Evolutionary conservation across 805 yeast species (phyloP), one percentile per base, ranked within the genome.

Genomic region (Ogataea ganodermae): DNA sequence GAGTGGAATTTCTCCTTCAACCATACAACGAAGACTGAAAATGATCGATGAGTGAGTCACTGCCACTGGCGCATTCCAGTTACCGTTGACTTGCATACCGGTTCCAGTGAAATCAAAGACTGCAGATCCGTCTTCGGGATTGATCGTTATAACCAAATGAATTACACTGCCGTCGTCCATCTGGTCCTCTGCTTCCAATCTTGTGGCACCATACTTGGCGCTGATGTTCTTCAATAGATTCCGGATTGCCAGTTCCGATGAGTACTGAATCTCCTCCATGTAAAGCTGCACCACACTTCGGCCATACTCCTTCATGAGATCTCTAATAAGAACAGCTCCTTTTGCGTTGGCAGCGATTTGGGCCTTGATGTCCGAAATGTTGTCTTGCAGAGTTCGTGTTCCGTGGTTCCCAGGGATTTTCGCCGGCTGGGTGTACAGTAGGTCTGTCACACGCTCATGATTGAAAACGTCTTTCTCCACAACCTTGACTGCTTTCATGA

Each of bases 1-100:
- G 60, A 91, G 72, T 0, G 98, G 98, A 48, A 91, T 90, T 52
- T 87, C 90, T 49, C 83, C 87, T 48, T 85, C 81, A 31, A 91
- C 90, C 63, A 92, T 72, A 44, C 95, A 85, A 49, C 98, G 72
- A 56, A 91, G 69, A 50, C 90, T 89, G 66, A 90, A 91, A 30
- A 91, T 76, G 46, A 91, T 82, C 0, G 97, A 96, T 20, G 96
- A 86, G 59, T 83, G 80, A 2, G 96, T 84, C 53, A 92, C 89
- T 0, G 97, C 94, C 53, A 76, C 79, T 0, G 98, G 98, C 0
- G 97, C 96, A 66, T 92, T 91, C 67, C 88, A 74, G 64, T 91
- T 91, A 14, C 94, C 95, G 61, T 87, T 85, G 43, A 86, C 79
- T 62, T 91, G 94, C 20, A 83, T 81, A 2, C 92, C 86, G 0